Conservation (phyloP, 106 monocot genomes). For the Allium cepa region DNA sequence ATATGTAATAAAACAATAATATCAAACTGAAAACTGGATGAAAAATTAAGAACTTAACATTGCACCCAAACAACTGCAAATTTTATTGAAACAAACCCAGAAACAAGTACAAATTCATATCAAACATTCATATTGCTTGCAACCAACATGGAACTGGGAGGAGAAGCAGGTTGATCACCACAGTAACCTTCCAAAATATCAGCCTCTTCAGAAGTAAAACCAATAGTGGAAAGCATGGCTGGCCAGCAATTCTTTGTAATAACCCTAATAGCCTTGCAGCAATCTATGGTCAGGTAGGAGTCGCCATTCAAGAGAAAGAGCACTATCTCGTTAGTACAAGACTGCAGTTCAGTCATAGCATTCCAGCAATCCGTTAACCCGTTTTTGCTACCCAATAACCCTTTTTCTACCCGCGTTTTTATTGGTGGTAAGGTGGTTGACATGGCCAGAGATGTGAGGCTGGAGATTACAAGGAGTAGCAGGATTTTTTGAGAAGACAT, state of each 20-base stretch:
- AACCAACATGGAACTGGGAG: not conserved
- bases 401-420: not conserved
- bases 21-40: too few relatives aligned
- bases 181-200: slow-evolving; percentile 36
- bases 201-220: slow-evolving; percentile 29
- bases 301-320: slow-evolving; percentile 31
- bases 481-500: not conserved
- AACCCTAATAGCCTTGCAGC: slow-evolving; percentile 23
- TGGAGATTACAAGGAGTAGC: not conserved
- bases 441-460: not conserved
- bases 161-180: slow-evolving; percentile 12
- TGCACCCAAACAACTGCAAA: too few relatives aligned
- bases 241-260: slow-evolving; percentile 35
- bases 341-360: slow-evolving; percentile 29
- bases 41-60: too few relatives aligned
- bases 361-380: slow-evolving; percentile 20
- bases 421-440: not conserved
- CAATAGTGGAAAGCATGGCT: slow-evolving; percentile 21
- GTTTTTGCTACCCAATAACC: not conserved
- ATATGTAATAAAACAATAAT: too few relatives aligned
- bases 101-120: too few relatives aligned
- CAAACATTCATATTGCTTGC: too few relatives aligned
- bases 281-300: slow-evolving; percentile 18
- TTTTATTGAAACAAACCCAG: too few relatives aligned
- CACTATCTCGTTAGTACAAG: slow-evolving; percentile 34